Evolutionary conservation across 1,284 basidiomycete genomes (phyloP).

Genomic region (Ceratorhiza oryzae-sativae): DNA sequence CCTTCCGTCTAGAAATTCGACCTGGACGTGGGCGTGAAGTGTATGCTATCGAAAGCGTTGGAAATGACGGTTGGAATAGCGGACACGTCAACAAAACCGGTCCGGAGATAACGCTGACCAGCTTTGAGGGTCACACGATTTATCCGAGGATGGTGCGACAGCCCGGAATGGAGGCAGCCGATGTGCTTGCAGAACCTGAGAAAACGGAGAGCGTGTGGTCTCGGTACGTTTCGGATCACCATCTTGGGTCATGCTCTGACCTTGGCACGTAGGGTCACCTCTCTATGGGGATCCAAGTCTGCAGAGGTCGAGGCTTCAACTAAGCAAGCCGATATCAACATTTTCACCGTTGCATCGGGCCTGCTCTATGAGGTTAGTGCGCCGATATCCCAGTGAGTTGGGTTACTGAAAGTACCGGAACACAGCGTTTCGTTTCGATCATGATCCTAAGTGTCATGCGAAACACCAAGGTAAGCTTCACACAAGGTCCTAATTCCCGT

Average conservation of each 20-base stretch:
- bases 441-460: conserved; percentile 97
- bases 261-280: conserved; percentile 2
- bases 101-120: conserved; percentile 77
- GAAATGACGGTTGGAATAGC: conserved; percentile 84
- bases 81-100: conserved; percentile 69
- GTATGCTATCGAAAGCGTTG: conserved; percentile 82
- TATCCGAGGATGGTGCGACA: conserved; percentile 79
- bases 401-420: conserved; percentile 33
- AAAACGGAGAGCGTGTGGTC: conserved; percentile 28
- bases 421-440: conserved; percentile 92
- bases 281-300: conserved; percentile 37
- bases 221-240: conserved; percentile 23
- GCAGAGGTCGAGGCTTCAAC: conserved; percentile 19
- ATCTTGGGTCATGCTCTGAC: conserved; percentile 7
- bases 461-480: conserved; percentile 72
- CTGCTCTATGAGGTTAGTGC: conserved; percentile 85
- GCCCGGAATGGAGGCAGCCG: conserved; percentile 79
- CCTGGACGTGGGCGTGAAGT: conserved; percentile 82
- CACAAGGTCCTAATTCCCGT: neutral
- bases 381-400: conserved; percentile 1
- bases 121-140: conserved; percentile 86
- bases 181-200: conserved; percentile 64
- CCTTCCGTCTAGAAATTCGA: conserved; percentile 83
- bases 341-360: conserved; percentile 98
- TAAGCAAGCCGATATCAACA: conserved; percentile 89